A percentile compares a stretch with the other conserved stretches of the same genome.
Evolutionary conservation across 2,329 filamentous ascomycete species (phyloP).

Genomic region (Fusarium papillatum): DNA sequence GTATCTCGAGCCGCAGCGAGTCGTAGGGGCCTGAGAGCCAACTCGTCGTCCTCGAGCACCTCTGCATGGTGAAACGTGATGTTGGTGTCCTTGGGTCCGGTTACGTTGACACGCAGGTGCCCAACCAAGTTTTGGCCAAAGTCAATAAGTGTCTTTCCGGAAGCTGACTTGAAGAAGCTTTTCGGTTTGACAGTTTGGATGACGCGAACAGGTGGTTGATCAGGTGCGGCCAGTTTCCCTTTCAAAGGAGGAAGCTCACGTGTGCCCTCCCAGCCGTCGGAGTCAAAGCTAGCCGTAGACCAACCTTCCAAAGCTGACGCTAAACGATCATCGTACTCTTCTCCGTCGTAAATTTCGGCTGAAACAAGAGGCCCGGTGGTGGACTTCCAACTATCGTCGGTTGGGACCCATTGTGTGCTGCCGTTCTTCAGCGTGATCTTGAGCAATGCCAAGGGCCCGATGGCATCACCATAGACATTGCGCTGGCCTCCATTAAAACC

Average conservation of each 20-base stretch:
- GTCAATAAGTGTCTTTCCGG: constrained; percentile 62
- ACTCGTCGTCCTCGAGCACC: constrained; percentile 64
- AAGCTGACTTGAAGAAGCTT: constrained; percentile 52
- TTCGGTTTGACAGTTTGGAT: constrained; percentile 45
- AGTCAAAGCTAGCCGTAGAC: constrained; percentile 50
- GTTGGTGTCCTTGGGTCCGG: constrained; percentile 52
- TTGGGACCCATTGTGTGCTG: constrained; percentile 43
- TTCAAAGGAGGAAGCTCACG: neutral
- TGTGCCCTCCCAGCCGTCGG: constrained; percentile 52
- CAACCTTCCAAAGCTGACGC: constrained; percentile 42
- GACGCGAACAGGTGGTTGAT: constrained; percentile 56
- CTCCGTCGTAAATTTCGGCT: constrained; percentile 65
- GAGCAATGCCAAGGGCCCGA: constrained; percentile 53
- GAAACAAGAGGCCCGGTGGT: constrained; percentile 46
- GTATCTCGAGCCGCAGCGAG: constrained; percentile 57
- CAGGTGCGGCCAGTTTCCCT: constrained; percentile 45
- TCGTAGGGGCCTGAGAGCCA: constrained; percentile 55
- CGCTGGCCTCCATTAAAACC: constrained; percentile 22
- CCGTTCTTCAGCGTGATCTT: constrained; percentile 51
- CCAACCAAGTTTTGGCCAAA: constrained; percentile 73
- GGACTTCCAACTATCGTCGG: constrained; percentile 54
- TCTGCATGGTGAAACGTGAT: constrained; percentile 66
- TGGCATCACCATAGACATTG: constrained; percentile 52
- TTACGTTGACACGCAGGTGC: constrained; percentile 55
- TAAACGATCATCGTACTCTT: constrained; percentile 61